These are phyloP conservation scores for Trypanosoma platydactyli DNA, from an alignment of 208 protist genomes.

Conservation along the genomic window DNA sequence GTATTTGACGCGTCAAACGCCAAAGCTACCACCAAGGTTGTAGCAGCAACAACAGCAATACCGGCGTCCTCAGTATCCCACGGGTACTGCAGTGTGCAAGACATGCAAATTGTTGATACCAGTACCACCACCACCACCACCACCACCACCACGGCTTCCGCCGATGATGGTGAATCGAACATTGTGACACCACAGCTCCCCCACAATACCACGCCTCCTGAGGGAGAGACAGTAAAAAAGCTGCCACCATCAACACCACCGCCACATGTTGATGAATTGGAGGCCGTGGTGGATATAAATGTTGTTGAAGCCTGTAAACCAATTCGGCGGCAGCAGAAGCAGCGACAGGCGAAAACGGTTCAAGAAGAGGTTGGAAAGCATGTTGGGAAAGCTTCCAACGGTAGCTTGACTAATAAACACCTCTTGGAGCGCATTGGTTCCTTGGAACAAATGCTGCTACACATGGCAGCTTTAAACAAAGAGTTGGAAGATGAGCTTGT, in stretches of 20 bases:
- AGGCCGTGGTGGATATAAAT: too few relatives aligned
- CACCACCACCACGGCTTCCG: too few relatives aligned
- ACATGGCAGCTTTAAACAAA: slow-evolving; percentile 26
- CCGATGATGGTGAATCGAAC: too few relatives aligned
- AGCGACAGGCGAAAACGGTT: not conserved
- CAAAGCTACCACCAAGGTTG: not conserved
- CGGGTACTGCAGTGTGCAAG: too few relatives aligned
- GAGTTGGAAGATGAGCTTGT: slow-evolving; percentile 28
- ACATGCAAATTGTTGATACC: too few relatives aligned
- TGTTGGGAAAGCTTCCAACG: not conserved
- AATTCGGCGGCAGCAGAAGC: not conserved
- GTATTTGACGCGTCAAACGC: not conserved
- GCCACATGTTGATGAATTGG: too few relatives aligned
- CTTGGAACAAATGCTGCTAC: slow-evolving; percentile 26
- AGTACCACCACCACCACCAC: too few relatives aligned
- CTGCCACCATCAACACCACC: not conserved
- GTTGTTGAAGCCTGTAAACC: too few relatives aligned
- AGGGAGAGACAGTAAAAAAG: not conserved
- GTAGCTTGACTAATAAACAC: not conserved
- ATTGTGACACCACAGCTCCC: too few relatives aligned
- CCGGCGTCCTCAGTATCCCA: too few relatives aligned
- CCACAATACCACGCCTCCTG: not conserved
- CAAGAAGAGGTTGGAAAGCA: not conserved
- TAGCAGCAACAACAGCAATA: not conserved
- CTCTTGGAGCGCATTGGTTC: slow-evolving; percentile 4